These are phyloP conservation scores for Pseudognaphalium luteoalbum DNA, from an alignment of 129 eudicot species.

Conservation along the genomic window DNA sequence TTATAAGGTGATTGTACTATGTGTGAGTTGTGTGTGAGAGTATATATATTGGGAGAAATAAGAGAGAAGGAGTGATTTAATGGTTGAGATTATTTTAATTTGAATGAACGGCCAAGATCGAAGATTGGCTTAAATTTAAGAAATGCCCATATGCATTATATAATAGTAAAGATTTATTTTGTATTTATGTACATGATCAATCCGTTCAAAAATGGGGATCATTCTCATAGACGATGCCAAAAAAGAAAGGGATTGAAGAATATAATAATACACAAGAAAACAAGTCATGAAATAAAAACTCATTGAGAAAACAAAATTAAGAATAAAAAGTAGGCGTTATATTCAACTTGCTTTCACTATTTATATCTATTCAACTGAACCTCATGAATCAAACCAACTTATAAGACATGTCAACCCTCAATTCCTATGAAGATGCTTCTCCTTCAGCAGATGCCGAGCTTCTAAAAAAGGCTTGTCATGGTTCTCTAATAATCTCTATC, in stretches of 20 bases:
- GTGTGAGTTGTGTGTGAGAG: too few relatives aligned
- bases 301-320: conserved; percentile 26
- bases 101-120: too few relatives aligned
- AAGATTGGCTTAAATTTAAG: too few relatives aligned
- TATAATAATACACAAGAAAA: neutral
- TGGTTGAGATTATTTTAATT: too few relatives aligned
- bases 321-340: conserved; percentile 8
- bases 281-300: conserved; percentile 17
- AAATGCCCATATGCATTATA: too few relatives aligned
- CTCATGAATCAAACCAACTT: neutral
- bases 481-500: conserved; percentile 22
- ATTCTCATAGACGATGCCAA: neutral
- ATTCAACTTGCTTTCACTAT: conserved; percentile 18
- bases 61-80: too few relatives aligned
- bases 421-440: conserved; percentile 48
- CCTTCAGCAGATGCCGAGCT: conserved; percentile 73
- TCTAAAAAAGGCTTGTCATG: conserved; percentile 63
- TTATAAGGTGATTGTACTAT: too few relatives aligned
- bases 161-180: too few relatives aligned
- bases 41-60: too few relatives aligned
- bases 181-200: too few relatives aligned
- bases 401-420: conserved; percentile 52
- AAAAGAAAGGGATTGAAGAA: neutral
- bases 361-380: neutral
- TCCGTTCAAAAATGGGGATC: neutral